phyloP scores from a whole-genome alignment of 2,329 filamentous ascomycete species.

The Dactylella cylindrospora region DNA sequence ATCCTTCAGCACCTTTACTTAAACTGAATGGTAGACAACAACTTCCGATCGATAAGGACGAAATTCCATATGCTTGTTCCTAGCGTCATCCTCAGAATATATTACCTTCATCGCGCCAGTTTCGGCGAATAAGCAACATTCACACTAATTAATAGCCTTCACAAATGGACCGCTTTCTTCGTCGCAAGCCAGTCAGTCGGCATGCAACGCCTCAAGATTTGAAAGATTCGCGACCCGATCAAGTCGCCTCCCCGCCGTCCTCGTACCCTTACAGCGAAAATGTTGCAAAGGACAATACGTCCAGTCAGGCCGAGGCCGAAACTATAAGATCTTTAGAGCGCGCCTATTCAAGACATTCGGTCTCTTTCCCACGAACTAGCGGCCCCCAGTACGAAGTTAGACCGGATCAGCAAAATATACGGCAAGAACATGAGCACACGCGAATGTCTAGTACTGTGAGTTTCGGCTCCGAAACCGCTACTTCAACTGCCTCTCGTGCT shows the following conservation, averaged over 20 bases:
- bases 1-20: no score
- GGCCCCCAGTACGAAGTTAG: conserved; percentile 7
- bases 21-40: no score
- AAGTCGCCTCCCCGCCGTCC: conserved; percentile 1
- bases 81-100: no score
- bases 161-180: conserved; percentile 18
- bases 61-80: no score
- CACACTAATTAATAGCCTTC: neutral
- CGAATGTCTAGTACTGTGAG: neutral
- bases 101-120: no score
- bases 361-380: conserved; percentile 12
- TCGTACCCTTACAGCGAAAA: conserved; percentile 11
- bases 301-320: conserved; percentile 5
- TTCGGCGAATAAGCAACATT: no score
- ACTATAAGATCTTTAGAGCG: conserved; percentile 32
- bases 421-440: conserved; percentile 13
- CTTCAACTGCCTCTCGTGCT: neutral
- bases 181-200: conserved; percentile 11
- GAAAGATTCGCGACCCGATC: conserved; percentile 2
- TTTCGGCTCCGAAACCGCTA: conserved; percentile 5
- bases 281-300: conserved; percentile 14
- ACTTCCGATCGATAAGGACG: no score
- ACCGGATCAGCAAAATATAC: conserved; percentile 1
- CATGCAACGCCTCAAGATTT: conserved; percentile 11
- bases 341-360: conserved; percentile 22